Evolutionary conservation across 2,329 filamentous ascomycete genomes (phyloP).

Genomic region (Podosphaera fusca): DNA sequence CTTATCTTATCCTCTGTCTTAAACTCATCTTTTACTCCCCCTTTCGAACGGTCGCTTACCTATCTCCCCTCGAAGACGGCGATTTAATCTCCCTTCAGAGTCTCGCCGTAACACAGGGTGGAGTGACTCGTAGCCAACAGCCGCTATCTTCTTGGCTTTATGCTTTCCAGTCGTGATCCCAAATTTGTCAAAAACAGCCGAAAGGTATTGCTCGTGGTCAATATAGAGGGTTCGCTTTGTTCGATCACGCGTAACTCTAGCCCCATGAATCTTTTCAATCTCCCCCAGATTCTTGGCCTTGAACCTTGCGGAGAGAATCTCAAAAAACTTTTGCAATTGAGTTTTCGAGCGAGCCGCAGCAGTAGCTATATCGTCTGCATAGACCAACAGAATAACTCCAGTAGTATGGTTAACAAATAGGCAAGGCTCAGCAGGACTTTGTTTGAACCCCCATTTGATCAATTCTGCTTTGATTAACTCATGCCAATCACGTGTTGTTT

Average conservation of each 20-base stretch:
- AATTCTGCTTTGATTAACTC: background rate
- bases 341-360: background rate
- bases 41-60: too few species aligned
- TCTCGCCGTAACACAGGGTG: too few species aligned
- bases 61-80: too few species aligned
- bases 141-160: background rate
- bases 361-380: background rate
- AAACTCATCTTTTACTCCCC: too few species aligned
- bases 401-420: background rate
- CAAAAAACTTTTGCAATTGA: background rate
- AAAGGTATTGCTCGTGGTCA: background rate
- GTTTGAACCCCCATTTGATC: background rate
- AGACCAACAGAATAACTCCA: background rate
- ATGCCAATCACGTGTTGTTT: background rate
- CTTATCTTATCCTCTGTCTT: too few species aligned
- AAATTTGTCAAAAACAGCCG: background rate
- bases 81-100: too few species aligned
- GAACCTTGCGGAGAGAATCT: background rate
- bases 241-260: background rate
- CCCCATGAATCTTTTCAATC: background rate
- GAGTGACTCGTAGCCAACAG: background rate
- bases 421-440: background rate
- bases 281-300: constrained; percentile 1
- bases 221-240: background rate
- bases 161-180: background rate